These are phyloP conservation scores for Apiospora malaysiana DNA, from an alignment of 2,329 filamentous ascomycete species.

Conservation along the genomic window DNA sequence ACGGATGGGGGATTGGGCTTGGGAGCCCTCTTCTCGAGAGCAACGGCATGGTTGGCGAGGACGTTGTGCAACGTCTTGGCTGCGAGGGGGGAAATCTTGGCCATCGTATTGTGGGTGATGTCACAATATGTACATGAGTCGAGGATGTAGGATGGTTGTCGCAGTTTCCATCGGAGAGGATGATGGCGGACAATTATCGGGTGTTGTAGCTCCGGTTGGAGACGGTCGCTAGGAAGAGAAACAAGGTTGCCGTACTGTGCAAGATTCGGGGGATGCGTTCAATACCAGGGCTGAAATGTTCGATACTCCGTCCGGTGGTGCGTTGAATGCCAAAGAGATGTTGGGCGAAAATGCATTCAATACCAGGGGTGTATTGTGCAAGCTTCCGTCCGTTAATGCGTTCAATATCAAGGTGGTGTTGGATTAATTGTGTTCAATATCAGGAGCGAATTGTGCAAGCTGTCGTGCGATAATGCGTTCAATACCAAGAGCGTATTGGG, in stretches of 20 bases:
- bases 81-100: constrained; percentile 4
- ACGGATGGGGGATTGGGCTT: background rate
- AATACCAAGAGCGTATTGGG: background rate
- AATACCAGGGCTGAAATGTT: background rate
- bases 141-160: background rate
- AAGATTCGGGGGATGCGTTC: background rate
- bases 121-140: background rate
- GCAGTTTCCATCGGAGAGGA: background rate
- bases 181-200: background rate
- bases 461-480: no score
- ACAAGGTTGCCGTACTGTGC: background rate
- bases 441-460: no score
- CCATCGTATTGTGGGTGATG: background rate
- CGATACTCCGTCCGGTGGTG: background rate
- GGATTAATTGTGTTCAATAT: no score
- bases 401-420: background rate
- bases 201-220: background rate
- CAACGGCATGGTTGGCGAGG: background rate
- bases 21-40: constrained; percentile 1
- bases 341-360: no score
- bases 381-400: background rate
- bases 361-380: background rate
- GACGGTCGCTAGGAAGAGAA: background rate
- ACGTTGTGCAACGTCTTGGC: background rate
- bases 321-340: background rate